Evolutionary conservation across 169 alveolate species (phyloP).

Genomic region (Fabrea salina): DNA sequence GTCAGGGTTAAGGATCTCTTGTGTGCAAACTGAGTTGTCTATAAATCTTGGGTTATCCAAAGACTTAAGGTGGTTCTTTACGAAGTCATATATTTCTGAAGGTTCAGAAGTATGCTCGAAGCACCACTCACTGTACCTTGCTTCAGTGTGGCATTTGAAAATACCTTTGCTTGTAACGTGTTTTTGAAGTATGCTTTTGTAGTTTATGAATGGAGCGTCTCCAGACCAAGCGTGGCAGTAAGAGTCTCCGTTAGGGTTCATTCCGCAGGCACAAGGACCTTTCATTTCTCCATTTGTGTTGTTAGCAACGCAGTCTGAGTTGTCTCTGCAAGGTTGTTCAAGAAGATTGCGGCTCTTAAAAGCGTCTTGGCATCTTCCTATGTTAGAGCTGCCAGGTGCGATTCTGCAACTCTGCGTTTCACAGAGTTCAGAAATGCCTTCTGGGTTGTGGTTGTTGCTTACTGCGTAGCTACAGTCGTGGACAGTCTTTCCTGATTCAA

Average conservation of each 20-base stretch:
- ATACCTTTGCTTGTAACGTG: not conserved
- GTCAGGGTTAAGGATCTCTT: too few relatives aligned
- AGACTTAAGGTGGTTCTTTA: too few relatives aligned
- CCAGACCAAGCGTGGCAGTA: constrained; percentile 10
- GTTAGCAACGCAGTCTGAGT: not conserved
- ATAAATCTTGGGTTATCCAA: too few relatives aligned
- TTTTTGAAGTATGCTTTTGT: not conserved
- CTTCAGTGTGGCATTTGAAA: not conserved
- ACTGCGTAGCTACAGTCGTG: not conserved
- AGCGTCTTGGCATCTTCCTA: constrained; percentile 4
- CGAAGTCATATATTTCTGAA: not conserved
- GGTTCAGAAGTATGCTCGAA: not conserved
- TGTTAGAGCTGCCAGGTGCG: not conserved
- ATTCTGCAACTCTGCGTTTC: not conserved
- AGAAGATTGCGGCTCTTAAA: not conserved
- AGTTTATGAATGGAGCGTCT: not conserved
- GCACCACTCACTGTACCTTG: not conserved
- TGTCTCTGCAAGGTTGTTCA: not conserved
- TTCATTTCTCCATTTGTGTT: not conserved
- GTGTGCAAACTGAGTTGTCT: too few relatives aligned
- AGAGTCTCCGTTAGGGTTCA: not conserved
- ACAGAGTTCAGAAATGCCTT: constrained; percentile 12
- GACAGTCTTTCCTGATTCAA: not conserved
- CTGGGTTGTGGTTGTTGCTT: too few relatives aligned
- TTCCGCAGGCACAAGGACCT: not conserved